These are phyloP conservation scores for Vitis amurensis DNA, from an alignment of 164 flowering plant genomes.

Conservation along the genomic window DNA sequence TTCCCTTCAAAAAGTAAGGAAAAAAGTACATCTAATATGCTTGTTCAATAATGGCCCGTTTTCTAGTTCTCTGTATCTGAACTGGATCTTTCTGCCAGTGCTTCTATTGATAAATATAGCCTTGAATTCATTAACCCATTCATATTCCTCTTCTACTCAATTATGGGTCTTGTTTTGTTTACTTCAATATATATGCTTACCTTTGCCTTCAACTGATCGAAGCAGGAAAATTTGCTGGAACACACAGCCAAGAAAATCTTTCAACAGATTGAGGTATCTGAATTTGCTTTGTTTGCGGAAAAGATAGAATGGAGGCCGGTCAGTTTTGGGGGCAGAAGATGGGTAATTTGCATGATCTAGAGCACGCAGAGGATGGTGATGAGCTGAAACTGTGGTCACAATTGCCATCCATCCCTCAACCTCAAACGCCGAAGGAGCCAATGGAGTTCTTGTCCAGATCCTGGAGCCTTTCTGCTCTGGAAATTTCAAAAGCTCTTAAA, in stretches of 20 bases:
- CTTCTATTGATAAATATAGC: neutral
- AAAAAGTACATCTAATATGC: too few relatives aligned
- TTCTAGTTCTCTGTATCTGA: too few relatives aligned
- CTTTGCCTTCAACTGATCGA: neutral
- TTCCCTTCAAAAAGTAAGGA: too few relatives aligned
- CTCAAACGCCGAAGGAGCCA: slow-evolving; percentile 89
- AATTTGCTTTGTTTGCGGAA: neutral
- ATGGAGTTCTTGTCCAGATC: slow-evolving; percentile 93
- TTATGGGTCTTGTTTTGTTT: neutral
- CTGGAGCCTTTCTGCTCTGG: slow-evolving; percentile 87
- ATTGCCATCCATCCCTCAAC: slow-evolving; percentile 57
- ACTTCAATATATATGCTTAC: neutral
- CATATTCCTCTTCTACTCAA: neutral
- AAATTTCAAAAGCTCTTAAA: slow-evolving; percentile 76
- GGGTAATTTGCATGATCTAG: slow-evolving; percentile 23
- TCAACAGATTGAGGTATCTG: neutral
- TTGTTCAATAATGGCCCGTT: too few relatives aligned
- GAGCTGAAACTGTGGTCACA: slow-evolving; percentile 24
- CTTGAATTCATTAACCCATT: neutral
- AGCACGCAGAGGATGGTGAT: slow-evolving; percentile 36
- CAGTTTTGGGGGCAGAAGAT: slow-evolving; percentile 25
- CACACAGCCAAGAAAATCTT: neutral
- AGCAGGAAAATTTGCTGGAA: neutral
- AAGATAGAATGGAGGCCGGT: slow-evolving; percentile 34
- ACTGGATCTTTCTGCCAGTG: too few relatives aligned